These are phyloP conservation scores for Rhinocladiella similis DNA, from an alignment of 2,329 filamentous ascomycete genomes.

Conservation along the genomic window DNA sequence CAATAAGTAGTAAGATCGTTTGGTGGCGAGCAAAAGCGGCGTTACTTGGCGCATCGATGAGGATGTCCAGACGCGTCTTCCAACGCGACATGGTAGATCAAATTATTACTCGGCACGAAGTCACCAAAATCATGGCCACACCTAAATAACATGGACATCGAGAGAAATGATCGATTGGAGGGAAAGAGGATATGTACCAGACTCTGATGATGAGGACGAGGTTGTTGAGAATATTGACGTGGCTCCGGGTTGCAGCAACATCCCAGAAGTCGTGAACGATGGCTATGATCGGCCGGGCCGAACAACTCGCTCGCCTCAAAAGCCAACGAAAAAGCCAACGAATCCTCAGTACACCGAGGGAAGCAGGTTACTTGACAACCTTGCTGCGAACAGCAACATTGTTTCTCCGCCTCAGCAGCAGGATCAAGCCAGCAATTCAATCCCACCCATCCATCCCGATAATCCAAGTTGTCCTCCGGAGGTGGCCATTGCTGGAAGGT, in stretches of 20 bases:
- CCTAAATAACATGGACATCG: conserved; percentile 20
- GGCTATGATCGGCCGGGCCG: not conserved
- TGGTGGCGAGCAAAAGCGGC: not conserved
- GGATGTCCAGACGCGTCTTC: not conserved
- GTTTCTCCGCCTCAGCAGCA: not conserved
- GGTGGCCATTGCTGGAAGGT: not conserved
- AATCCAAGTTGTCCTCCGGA: not conserved
- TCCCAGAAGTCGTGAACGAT: not conserved
- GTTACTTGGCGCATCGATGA: not conserved
- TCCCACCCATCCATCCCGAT: not conserved
- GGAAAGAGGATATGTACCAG: conserved; percentile 52
- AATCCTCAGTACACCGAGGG: no score
- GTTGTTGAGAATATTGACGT: conserved; percentile 42
- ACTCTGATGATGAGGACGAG: conserved; percentile 51
- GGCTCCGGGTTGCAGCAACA: conserved; percentile 7
- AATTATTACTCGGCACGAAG: not conserved
- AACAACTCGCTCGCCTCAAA: not conserved
- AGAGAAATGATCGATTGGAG: conserved; percentile 41
- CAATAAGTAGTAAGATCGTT: no score
- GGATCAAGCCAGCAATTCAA: not conserved
- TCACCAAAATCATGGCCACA: not conserved
- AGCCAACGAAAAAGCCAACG: no score
- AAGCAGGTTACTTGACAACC: not conserved
- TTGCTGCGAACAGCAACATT: not conserved
- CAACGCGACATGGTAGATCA: not conserved